Base-by-base conservation (phyloP, 306 rosid genomes). In the Luffa aegyptiaca region DNA sequence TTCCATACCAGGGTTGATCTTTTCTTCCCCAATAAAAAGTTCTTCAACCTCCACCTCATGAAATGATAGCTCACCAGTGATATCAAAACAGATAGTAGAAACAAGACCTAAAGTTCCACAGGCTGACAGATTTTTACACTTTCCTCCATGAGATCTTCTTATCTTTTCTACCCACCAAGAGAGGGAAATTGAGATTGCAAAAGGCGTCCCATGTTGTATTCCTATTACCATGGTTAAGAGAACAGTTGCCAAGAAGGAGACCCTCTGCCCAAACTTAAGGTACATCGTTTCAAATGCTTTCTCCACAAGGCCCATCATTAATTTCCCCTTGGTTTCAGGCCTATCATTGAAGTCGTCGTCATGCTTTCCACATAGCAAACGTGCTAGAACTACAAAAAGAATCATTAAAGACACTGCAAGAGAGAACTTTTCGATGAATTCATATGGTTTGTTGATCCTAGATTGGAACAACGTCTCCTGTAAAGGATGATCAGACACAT, bases 91-190 rank as follows among this genome's bases (percentile, higher is more conserved):
- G 59, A 91, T 78, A n/a, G 81, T 88, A 9, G 90, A 88, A 48
- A 89, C 84, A 63, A 85, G 83, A n/a, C 97, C 95, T 84, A 93
- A 79, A 77, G 89, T 88, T n/a, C 87, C 86, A 86, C 88, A 86
- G 69, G 92, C 86, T 45, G 91, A 86, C 57, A 86, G 76, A 82
- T 90, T 88, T 21, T 3, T 83, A 48, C 84, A 57, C 26, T 80
- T 76, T 10, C 55, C 90, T 39, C 65, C 26, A 9, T 56, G 56
- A 49, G 57, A 58, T 62, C 12, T 51, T 56, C 11, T 52, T 44
- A 79, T 80, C 81, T 84, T 84, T 55, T 84, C 63, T 21, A 39
- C 83, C 88, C 87, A 85, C 73, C 58, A 80, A 17, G n/a, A 13
- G 21, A 87, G 88, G 66, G 91, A 86, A 48, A 82, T 1, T 64